Base-by-base conservation (phyloP, 257 asterid genomes). In the Solanum chilense region DNA sequence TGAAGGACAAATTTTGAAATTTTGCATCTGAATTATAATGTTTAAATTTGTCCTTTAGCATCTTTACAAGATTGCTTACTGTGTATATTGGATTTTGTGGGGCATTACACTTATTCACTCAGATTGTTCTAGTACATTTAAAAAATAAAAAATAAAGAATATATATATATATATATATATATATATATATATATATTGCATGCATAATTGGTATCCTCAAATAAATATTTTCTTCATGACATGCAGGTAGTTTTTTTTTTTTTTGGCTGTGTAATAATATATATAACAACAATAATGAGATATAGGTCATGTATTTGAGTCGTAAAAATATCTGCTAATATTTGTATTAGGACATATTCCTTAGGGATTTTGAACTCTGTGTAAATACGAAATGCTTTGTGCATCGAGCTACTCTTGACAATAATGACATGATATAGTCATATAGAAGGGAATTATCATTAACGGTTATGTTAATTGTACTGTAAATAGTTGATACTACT, bases 361-460 rank as follows among this genome's bases (percentile, higher is more conserved):
- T 25, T 25, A 18, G 35, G 74, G 4, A 12, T 5, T 13, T 7
- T 6, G 1, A 66, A 27, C 1, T 14, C 1, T 1, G 7, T 1
- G 73, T 5, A 9, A 12, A 66, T 66, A 25, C 2, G 2, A 66
- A 2, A 25, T 66, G 18, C 1, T 27, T 68, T 27, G 10, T 68
- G 8, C 11, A 68, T 0, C 39, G 0, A 3, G 2, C 5, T 27
- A 7, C 1, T n/a, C 16, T 9, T 0, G 5, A 69, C 0, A 29
- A 69, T 29, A 69, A 7, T 69, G 23, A 7, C 75, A 14, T 3
- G 12, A 15, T 69, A 18, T 9, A 71, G 0, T 3, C 6, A 15
- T 69, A 35, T 20, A 71, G 1, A 35, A 35, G 27, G 0, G 27
- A 33, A 33, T 31, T 16, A 69, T 27, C 75, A 68, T 0, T 12